Conservation (phyloP, 345 rosid species). For the Abelmoschus esculentus region DNA sequence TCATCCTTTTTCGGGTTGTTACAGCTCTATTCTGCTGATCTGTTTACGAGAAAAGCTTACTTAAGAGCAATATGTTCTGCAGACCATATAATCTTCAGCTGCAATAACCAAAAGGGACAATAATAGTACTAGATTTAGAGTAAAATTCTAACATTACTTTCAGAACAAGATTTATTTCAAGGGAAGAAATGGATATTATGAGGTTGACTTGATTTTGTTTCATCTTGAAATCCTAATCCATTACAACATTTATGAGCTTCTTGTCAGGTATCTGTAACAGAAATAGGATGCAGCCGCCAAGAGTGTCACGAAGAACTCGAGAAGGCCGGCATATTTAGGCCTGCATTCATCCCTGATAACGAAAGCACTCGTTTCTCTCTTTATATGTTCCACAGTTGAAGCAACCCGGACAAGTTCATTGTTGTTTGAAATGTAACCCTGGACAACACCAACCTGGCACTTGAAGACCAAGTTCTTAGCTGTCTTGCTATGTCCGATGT, state of each 20-base stretch:
- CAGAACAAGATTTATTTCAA: neutral
- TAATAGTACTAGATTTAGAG: neutral
- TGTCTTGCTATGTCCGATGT: constrained; percentile 50
- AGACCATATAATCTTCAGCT: neutral
- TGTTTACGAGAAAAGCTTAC: neutral
- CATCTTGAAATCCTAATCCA: neutral
- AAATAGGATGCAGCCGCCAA: constrained; percentile 43
- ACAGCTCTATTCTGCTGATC: neutral
- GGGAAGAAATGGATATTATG: neutral
- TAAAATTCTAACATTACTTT: constrained; percentile 10
- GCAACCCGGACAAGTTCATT: constrained; percentile 12
- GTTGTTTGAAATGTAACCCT: constrained; percentile 24
- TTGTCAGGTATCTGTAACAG: constrained; percentile 26
- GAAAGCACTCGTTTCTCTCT: constrained; percentile 37
- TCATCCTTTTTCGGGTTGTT: neutral
- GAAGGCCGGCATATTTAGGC: constrained; percentile 19
- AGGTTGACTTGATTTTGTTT: neutral
- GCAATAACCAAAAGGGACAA: neutral
- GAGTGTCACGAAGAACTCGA: constrained; percentile 38
- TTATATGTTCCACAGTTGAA: constrained; percentile 17
- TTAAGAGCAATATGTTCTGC: neutral
- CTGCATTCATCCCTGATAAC: constrained; percentile 27
- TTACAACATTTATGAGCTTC: constrained; percentile 1
- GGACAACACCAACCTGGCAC: constrained; percentile 46
- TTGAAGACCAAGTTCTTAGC: constrained; percentile 33